Evolutionary conservation across 1,284 basidiomycete genomes (phyloP).

Genomic region (Cutaneotrichosporon dermatis): DNA sequence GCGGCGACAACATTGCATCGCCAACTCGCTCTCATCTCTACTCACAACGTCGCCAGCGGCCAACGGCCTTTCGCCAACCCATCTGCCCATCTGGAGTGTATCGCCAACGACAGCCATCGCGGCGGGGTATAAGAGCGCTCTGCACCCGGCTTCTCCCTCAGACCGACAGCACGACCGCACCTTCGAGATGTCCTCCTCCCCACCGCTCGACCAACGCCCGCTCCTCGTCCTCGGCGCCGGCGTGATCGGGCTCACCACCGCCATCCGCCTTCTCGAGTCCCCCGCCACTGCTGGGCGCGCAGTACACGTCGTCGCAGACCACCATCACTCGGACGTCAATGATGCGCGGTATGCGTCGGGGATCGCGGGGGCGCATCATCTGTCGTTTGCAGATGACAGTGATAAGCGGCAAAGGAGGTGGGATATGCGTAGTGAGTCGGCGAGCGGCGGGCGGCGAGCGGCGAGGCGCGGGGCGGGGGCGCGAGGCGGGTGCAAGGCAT

Average conservation of each 20-base stretch:
- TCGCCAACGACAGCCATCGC: too few species aligned
- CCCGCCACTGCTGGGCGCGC: slow-evolving; percentile 1
- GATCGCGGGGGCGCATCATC: slow-evolving; percentile 47
- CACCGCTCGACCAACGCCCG: background rate
- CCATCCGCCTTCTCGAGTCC: slow-evolving; percentile 37
- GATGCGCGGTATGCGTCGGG: slow-evolving; percentile 37
- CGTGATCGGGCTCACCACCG: slow-evolving; percentile 46
- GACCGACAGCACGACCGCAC: too few species aligned
- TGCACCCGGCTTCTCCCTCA: too few species aligned
- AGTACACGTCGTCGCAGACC: slow-evolving; percentile 41
- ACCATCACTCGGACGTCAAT: slow-evolving; percentile 36
- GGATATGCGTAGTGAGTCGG: slow-evolving; percentile 39
- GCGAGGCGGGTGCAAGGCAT: too few species aligned
- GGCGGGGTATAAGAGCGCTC: background rate
- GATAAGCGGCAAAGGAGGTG: slow-evolving; percentile 37
- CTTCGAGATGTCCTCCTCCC: background rate
- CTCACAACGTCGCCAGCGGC: too few species aligned
- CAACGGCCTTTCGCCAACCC: too few species aligned
- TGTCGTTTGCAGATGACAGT: slow-evolving; percentile 44
- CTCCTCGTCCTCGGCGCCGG: slow-evolving; percentile 40
- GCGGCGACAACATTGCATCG: background rate
- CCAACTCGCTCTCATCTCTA: background rate
- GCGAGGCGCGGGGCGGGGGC: too few species aligned
- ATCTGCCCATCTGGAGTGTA: too few species aligned
- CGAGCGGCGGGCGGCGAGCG: too few species aligned